Percentiles rank a stretch among this genome's conserved stretches.
Conservation (phyloP, 768 basidiomycete genomes). For the Erythrobasidium yunnanense region DNA sequence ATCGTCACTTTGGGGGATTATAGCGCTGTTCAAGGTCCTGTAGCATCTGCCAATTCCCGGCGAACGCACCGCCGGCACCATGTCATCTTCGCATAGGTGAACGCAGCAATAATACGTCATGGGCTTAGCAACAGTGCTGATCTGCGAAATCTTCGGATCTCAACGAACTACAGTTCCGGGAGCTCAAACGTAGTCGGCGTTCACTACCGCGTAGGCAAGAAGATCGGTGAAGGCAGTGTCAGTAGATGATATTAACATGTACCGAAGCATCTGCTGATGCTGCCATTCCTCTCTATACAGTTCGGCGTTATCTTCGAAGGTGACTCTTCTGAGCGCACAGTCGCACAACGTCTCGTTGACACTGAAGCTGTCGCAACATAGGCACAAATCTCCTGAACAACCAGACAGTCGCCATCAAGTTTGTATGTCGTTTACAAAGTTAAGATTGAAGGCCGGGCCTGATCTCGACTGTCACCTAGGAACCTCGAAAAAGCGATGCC, state of each 20-base stretch:
- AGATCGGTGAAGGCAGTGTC: conserved; percentile 81
- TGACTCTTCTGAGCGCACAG: conserved; percentile 33
- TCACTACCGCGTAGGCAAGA: conserved; percentile 96
- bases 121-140: too few species aligned
- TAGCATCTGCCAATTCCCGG: too few species aligned
- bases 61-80: too few species aligned
- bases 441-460: too few species aligned
- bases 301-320: conserved; percentile 99
- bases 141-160: not conserved
- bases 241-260: not conserved
- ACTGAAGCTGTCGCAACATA: conserved; percentile 45
- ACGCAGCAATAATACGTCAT: not conserved
- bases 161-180: not conserved
- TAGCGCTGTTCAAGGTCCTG: too few species aligned
- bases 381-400: conserved; percentile 96
- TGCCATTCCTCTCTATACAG: not conserved
- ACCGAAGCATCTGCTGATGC: not conserved
- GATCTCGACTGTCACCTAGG: conserved; percentile 36
- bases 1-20: too few species aligned
- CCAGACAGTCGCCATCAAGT: conserved; percentile 98
- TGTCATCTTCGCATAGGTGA: too few species aligned
- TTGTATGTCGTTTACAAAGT: conserved; percentile 56
- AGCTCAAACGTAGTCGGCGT: conserved; percentile 46
- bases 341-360: not conserved
- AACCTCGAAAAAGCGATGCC: conserved; percentile 83